phyloP scores from a whole-genome alignment of 257 asterid species.

The Penstemon eatonii region DNA sequence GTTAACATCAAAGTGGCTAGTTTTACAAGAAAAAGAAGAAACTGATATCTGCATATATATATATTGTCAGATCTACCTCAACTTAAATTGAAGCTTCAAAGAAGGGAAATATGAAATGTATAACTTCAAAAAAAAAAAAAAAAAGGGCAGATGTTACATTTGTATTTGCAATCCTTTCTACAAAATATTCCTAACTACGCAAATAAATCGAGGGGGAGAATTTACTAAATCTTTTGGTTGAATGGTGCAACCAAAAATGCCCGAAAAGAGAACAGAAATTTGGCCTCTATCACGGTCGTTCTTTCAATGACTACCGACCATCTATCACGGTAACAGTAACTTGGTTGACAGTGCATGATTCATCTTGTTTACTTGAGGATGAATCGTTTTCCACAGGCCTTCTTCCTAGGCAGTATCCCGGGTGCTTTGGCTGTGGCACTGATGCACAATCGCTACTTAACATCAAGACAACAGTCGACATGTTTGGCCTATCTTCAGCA shows the following conservation, averaged over 20 bases:
- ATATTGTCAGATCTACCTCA: too few relatives aligned
- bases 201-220: not conserved
- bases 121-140: not conserved
- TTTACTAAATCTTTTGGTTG: not conserved
- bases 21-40: too few relatives aligned
- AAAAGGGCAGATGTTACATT: not conserved
- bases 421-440: constrained; percentile 62
- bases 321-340: constrained; percentile 56
- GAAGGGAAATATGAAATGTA: not conserved
- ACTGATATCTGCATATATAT: too few relatives aligned
- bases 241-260: constrained; percentile 6
- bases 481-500: constrained; percentile 44
- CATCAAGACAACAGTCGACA: constrained; percentile 39
- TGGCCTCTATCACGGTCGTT: not conserved
- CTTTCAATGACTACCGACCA: constrained; percentile 44
- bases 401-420: constrained; percentile 66
- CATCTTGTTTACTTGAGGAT: constrained; percentile 43
- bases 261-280: not conserved
- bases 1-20: too few relatives aligned
- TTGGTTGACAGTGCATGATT: constrained; percentile 57
- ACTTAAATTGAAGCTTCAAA: too few relatives aligned
- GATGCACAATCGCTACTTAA: constrained; percentile 35
- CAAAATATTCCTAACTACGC: too few relatives aligned
- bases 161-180: not conserved
- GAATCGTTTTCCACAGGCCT: constrained; percentile 41